These are phyloP conservation scores for Xerocomellus amylosporus DNA, from an alignment of 768 basidiomycete genomes.

Conservation along the genomic window DNA sequence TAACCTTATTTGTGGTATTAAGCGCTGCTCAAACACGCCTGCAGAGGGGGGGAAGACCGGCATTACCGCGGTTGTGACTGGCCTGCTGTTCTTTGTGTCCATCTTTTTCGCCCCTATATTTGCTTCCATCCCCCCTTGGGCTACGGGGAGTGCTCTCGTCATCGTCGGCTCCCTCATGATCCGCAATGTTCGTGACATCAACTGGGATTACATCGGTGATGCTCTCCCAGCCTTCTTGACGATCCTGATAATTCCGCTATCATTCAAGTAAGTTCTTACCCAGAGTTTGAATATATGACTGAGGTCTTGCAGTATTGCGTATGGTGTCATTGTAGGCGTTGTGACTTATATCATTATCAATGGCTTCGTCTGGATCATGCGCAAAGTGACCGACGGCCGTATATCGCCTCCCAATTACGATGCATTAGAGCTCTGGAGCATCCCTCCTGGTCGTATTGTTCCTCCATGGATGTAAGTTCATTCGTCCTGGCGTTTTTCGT, in stretches of 20 bases:
- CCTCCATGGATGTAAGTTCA: conserved; percentile 64
- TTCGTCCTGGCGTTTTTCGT: background rate
- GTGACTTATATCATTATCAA: conserved; percentile 70
- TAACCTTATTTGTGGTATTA: background rate
- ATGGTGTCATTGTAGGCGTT: conserved; percentile 84
- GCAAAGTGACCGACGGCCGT: conserved; percentile 54
- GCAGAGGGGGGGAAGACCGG: conserved; percentile 87
- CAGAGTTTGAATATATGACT: background rate
- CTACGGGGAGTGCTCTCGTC: conserved; percentile 81
- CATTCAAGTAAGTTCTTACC: conserved; percentile 60
- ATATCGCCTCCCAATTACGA: conserved; percentile 65
- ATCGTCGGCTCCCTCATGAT: conserved; percentile 91
- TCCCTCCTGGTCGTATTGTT: conserved; percentile 68
- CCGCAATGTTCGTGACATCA: conserved; percentile 80
- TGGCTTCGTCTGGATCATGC: conserved; percentile 57
- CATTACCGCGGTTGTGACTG: conserved; percentile 69
- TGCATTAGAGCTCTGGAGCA: conserved; percentile 61
- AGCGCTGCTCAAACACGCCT: conserved; percentile 8
- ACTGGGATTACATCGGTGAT: conserved; percentile 87
- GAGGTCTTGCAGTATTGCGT: conserved; percentile 62
- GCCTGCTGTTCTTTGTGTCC: conserved; percentile 75
- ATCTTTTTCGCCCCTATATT: conserved; percentile 90
- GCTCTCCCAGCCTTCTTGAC: conserved; percentile 86
- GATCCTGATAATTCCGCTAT: conserved; percentile 72
- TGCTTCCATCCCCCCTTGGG: conserved; percentile 83